Conservation (phyloP, 768 basidiomycete species). For the Auricularia heimuer region DNA sequence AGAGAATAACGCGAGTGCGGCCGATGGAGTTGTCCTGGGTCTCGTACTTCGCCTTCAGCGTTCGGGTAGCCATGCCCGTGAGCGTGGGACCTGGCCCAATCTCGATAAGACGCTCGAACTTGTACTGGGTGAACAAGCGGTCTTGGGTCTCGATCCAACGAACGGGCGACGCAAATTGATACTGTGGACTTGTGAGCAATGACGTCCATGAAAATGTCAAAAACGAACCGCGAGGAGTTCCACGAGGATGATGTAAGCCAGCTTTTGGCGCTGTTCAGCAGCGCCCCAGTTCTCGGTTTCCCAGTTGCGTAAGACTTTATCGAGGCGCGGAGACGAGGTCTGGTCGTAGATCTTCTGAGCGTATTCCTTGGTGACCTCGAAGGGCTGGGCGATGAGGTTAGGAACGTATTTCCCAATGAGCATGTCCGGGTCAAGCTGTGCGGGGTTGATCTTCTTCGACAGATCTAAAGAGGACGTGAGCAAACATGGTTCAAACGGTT, state of each 20-base stretch:
- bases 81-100: constrained; percentile 94
- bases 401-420: constrained; percentile 94
- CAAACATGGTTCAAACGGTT: constrained; percentile 4
- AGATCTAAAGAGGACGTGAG: constrained; percentile 45
- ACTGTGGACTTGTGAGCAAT: constrained; percentile 20
- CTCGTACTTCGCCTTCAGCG: constrained; percentile 91
- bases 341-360: constrained; percentile 94
- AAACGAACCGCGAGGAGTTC: constrained; percentile 63
- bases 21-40: constrained; percentile 75
- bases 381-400: constrained; percentile 86
- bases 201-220: neutral
- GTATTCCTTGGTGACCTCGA: constrained; percentile 75
- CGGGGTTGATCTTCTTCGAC: constrained; percentile 94
- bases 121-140: constrained; percentile 73
- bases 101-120: constrained; percentile 90
- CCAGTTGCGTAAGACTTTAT: constrained; percentile 91
- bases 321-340: constrained; percentile 89
- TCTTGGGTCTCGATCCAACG: constrained; percentile 99
- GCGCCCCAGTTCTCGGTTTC: constrained; percentile 83
- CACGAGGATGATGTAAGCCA: constrained; percentile 93
- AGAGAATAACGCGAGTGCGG: constrained; percentile 71
- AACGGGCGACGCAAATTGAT: constrained; percentile 97
- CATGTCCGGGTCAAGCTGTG: constrained; percentile 88
- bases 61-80: constrained; percentile 87
- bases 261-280: constrained; percentile 74